Evolutionary conservation across 2,329 filamentous ascomycete genomes (phyloP), one percentile per base, ranked within the genome.

Genomic region (Acephala macrosclerotiorum): DNA sequence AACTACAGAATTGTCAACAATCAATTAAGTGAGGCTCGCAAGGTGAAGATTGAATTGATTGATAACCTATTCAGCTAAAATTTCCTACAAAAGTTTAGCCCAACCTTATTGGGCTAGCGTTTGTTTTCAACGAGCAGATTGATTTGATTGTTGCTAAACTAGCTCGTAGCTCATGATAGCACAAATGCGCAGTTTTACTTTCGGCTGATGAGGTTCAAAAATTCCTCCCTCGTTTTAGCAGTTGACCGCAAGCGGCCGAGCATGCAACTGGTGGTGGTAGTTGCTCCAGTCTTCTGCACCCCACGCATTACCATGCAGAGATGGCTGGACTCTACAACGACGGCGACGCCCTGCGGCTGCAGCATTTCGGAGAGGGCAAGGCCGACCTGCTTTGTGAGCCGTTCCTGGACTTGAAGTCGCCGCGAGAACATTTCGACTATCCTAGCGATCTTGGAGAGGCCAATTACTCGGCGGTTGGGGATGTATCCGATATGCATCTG

Each of bases 401-500:
- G 89, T 78, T 97, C 95, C 80, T 97, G 95, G 60, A 98, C 93
- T 79, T 97, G 95, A 6, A 97, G 85, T 66, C 95, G 86, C 62
- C 95, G 90, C 59, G 91, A 89, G 80, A 97, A 97, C 91, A 97
- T 96, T 76, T 97, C 94, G 59, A 94, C 94, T 71, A 98, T 94
- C 69, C 95, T 90, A 29, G 94, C 93, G 61, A 98, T 87, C 79
- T 98, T 98, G 47, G 93, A 97, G 60, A 98, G 89, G 60, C 95
- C 95, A 67, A 98, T 92, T 62, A 97, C 94, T 64, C 93, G 89
- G 75, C 94, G 87, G 75, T 89, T 89, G 42, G 95, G 94, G 70
- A 98, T 97, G 79, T 98, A 97, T 68, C 94, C 95, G 71, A 97
- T 97, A 80, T 97, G 95, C 91, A 97, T 97, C 92, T 96, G 73